phyloP scores from a whole-genome alignment of 2,329 filamentous ascomycete genomes.

The Didymella glomerata region DNA sequence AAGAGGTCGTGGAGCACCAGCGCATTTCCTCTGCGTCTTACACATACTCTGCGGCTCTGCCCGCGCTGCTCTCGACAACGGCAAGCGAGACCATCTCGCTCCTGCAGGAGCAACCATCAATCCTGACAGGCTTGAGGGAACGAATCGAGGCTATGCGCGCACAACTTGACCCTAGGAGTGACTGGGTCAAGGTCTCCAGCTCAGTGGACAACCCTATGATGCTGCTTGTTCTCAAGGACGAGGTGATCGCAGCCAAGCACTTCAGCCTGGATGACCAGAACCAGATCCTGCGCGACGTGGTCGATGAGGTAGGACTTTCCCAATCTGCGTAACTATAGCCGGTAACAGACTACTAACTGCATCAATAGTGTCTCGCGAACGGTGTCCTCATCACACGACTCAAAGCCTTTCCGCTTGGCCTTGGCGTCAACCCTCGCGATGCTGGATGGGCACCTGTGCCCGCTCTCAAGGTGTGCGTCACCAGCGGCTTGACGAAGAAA shows the following conservation, averaged over 20 bases:
- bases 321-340: too few relatives aligned
- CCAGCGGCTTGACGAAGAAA: slow-evolving; percentile 86
- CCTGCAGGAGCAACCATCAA: slow-evolving; percentile 85
- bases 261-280: slow-evolving; percentile 81
- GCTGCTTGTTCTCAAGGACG: slow-evolving; percentile 82
- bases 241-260: slow-evolving; percentile 76
- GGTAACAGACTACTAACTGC: slow-evolving; percentile 26
- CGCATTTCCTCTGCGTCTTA: slow-evolving; percentile 92
- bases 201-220: slow-evolving; percentile 85
- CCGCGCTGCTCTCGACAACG: slow-evolving; percentile 93
- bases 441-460: slow-evolving; percentile 74
- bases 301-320: slow-evolving; percentile 92
- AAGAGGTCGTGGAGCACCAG: slow-evolving; percentile 94
- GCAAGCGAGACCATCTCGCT: slow-evolving; percentile 89
- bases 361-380: slow-evolving; percentile 87
- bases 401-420: slow-evolving; percentile 72
- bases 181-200: slow-evolving; percentile 89
- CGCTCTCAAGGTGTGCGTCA: slow-evolving; percentile 90
- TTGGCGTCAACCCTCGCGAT: slow-evolving; percentile 72
- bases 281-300: slow-evolving; percentile 82
- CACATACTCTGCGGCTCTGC: slow-evolving; percentile 93
- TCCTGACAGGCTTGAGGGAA: slow-evolving; percentile 80
- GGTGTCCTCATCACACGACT: slow-evolving; percentile 88
- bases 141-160: slow-evolving; percentile 85
- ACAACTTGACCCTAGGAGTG: slow-evolving; percentile 90